Conservation (phyloP, 331 rosid species). For the Rosa hybrid region DNA sequence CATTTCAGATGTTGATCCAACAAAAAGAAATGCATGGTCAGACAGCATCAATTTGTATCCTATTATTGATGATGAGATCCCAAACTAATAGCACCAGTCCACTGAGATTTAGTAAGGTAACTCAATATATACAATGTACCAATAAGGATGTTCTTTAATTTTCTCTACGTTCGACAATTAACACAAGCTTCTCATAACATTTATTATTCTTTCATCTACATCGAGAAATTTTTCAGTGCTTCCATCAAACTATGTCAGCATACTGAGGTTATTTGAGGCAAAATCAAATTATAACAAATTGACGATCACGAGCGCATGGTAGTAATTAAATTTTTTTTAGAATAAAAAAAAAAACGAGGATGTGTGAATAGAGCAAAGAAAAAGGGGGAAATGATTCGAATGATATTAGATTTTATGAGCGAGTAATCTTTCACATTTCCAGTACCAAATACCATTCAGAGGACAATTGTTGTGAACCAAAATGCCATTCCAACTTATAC, state of each 20-base stretch:
- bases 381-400: too few species aligned
- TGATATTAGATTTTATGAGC: background rate
- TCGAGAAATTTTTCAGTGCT: too few species aligned
- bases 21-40: conserved; percentile 50
- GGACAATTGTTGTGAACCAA: background rate
- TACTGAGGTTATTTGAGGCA: too few species aligned
- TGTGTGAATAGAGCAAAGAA: too few species aligned
- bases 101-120: background rate
- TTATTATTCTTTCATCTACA: too few species aligned
- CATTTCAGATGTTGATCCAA: conserved; percentile 24
- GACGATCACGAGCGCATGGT: too few species aligned
- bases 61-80: conserved; percentile 22
- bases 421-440: background rate
- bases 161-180: too few species aligned
- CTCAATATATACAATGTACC: background rate
- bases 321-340: too few species aligned
- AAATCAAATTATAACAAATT: too few species aligned
- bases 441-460: background rate
- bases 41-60: conserved; percentile 68
- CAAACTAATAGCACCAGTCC: conserved; percentile 15
- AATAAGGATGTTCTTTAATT: background rate
- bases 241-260: too few species aligned
- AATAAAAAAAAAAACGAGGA: too few species aligned
- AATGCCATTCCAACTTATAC: background rate
- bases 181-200: too few species aligned